Conservation (phyloP, 1,284 basidiomycete genomes). For the Neolentinus lepideus region DNA sequence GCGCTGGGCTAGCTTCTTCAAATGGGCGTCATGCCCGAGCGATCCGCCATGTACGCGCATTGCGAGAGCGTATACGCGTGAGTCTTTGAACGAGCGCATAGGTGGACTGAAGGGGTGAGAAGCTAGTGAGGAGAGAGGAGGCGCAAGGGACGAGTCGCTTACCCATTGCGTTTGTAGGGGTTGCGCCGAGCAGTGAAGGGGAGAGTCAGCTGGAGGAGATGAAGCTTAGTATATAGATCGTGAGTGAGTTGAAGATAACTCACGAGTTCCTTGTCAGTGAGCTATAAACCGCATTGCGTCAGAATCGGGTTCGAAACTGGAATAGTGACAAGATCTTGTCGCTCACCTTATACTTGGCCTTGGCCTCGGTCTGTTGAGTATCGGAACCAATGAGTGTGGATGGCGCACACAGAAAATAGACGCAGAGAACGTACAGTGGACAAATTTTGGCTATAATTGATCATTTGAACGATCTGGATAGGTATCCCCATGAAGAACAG, state of each 20-base stretch:
- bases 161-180: neutral
- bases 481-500: neutral
- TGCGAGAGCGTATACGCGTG: neutral
- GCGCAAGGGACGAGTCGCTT: neutral
- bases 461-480: neutral
- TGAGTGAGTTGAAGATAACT: neutral
- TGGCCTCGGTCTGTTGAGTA: neutral
- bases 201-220: neutral
- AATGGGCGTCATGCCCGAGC: neutral
- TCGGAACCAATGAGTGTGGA: neutral
- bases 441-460: neutral
- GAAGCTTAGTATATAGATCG: neutral
- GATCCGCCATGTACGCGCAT: slow-evolving; percentile 1
- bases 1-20: neutral
- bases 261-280: neutral
- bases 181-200: neutral
- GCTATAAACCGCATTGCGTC: neutral
- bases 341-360: slow-evolving; percentile 1
- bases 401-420: neutral
- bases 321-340: neutral
- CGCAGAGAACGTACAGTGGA: neutral
- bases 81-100: neutral
- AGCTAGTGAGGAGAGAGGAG: neutral
- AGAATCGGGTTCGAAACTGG: neutral
- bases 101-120: neutral